phyloP scores from a whole-genome alignment of 2,329 filamentous ascomycete species.

The Pseudopithomyces maydicus region DNA sequence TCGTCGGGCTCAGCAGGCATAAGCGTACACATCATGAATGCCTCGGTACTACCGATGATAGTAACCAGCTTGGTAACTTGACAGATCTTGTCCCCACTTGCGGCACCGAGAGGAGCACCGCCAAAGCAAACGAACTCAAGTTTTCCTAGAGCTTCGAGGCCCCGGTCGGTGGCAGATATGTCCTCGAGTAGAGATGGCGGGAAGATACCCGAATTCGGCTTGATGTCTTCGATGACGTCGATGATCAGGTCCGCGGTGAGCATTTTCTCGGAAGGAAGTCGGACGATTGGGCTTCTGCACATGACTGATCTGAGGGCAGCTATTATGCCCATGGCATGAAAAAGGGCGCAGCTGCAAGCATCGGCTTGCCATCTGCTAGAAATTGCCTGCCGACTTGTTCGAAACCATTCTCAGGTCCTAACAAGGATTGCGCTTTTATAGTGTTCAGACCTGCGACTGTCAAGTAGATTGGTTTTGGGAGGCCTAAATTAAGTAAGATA shows the following conservation, averaged over 20 bases:
- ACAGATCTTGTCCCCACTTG: constrained; percentile 15
- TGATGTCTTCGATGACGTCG: not conserved
- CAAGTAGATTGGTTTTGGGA: not conserved
- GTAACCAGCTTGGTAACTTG: constrained; percentile 10
- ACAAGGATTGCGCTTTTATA: not conserved
- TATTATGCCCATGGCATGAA: not conserved
- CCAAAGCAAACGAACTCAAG: constrained; percentile 4
- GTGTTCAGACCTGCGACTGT: not conserved
- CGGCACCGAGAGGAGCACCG: constrained; percentile 13
- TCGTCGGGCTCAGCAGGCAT: not conserved
- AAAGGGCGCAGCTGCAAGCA: not conserved
- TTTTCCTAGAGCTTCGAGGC: not conserved
- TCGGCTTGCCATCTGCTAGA: not conserved
- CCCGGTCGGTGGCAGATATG: not conserved
- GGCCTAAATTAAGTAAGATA: not conserved
- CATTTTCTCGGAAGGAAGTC: not conserved
- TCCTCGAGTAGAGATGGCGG: not conserved
- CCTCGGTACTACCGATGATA: not conserved
- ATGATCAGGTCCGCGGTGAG: not conserved
- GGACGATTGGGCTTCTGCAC: not conserved
- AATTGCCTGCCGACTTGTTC: not conserved
- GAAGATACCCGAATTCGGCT: not conserved
- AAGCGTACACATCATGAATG: not conserved
- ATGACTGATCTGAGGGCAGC: not conserved
- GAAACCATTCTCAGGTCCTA: not conserved